Evolutionary conservation across 1,284 basidiomycete species (phyloP).

Genomic region (Cryptococcus sp.): DNA sequence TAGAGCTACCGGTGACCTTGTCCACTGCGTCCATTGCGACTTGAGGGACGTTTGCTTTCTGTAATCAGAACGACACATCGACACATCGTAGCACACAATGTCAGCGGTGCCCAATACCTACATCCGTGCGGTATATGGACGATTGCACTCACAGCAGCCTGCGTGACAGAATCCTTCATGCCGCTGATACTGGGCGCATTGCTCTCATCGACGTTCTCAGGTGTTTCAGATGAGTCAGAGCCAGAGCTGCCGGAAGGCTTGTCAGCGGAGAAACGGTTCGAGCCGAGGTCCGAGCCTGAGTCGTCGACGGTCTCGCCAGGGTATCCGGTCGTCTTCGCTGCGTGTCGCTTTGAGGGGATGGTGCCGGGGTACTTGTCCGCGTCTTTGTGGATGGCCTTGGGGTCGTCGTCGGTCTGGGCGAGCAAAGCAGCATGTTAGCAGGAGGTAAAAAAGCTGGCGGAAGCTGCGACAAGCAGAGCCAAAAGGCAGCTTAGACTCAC

Average conservation of each 20-base stretch:
- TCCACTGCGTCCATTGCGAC: constrained; percentile 17
- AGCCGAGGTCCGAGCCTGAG: too few species aligned
- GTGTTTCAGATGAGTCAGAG: not conserved
- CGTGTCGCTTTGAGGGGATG: not conserved
- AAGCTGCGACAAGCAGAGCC: too few species aligned
- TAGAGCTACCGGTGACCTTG: constrained; percentile 3
- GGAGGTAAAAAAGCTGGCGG: too few species aligned
- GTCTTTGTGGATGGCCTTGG: not conserved
- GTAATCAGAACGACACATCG: not conserved
- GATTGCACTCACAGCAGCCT: too few species aligned
- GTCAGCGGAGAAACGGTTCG: not conserved
- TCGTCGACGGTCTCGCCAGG: not conserved
- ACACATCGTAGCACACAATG: too few species aligned
- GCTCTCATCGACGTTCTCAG: not conserved
- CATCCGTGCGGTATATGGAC: too few species aligned
- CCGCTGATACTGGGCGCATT: not conserved
- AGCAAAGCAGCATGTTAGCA: not conserved
- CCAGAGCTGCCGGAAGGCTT: not conserved
- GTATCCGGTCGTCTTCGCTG: not conserved
- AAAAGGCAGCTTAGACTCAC: too few species aligned
- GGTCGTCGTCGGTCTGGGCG: not conserved
- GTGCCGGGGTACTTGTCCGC: constrained; percentile 1
- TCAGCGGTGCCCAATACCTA: too few species aligned
- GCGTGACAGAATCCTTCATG: not conserved
- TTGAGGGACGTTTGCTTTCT: constrained; percentile 17